A percentile compares a stretch with the other conserved stretches of the same genome.
These are phyloP conservation scores for Coemansia sp. DNA, from an alignment of 192 early-diverging fungal species.

Conservation along the genomic window DNA sequence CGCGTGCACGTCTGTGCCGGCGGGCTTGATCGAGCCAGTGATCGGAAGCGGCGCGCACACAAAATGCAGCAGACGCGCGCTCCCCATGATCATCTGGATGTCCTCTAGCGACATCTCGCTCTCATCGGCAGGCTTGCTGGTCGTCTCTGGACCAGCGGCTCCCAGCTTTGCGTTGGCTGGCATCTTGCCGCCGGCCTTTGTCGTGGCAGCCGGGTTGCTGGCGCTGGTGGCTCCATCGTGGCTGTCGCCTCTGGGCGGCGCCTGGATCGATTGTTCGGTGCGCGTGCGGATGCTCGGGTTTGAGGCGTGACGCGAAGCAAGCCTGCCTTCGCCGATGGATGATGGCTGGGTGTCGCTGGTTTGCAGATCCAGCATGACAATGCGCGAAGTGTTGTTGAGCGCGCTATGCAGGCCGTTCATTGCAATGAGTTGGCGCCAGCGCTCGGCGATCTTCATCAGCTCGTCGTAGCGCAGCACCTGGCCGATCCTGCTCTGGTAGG, in stretches of 20 bases:
- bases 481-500: constrained; percentile 43
- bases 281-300: constrained; percentile 1
- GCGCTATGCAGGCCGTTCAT: constrained; percentile 17
- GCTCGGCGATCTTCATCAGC: constrained; percentile 54
- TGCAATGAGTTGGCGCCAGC: constrained; percentile 43
- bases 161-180: constrained; percentile 1
- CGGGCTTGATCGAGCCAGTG: constrained; percentile 32
- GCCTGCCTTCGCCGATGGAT: constrained; percentile 16
- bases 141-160: not conserved
- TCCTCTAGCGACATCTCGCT: constrained; percentile 40
- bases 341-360: constrained; percentile 25
- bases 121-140: not conserved
- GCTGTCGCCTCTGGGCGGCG: constrained; percentile 26
- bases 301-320: constrained; percentile 9
- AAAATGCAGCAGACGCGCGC: constrained; percentile 49
- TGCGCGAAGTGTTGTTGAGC: constrained; percentile 12
- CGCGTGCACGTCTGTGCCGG: constrained; percentile 27
- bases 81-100: constrained; percentile 48
- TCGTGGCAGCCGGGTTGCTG: not conserved
- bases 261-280: constrained; percentile 20
- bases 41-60: constrained; percentile 52
- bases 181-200: constrained; percentile 10
- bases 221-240: not conserved
- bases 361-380: constrained; percentile 11
- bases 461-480: constrained; percentile 55